phyloP scores from a whole-genome alignment of 805 yeast genomes.

The Ogataea zsoltii region DNA sequence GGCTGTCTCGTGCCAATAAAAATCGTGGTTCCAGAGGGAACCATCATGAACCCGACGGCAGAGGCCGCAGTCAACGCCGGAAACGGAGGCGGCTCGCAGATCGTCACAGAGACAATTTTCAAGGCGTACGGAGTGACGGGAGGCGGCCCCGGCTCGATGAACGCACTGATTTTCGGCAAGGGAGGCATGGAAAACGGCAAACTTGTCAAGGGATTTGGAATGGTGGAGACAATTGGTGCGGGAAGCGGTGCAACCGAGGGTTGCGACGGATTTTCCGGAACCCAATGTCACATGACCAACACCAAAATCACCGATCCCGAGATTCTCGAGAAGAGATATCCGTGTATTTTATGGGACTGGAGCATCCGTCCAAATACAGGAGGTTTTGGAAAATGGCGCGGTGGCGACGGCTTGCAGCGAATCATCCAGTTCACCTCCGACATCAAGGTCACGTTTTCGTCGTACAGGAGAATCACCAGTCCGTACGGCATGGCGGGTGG shows the following conservation, averaged over 20 bases:
- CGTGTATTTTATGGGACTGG: slow-evolving; percentile 47
- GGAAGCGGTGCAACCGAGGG: slow-evolving; percentile 52
- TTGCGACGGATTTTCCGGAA: slow-evolving; percentile 49
- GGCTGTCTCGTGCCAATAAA: slow-evolving; percentile 44
- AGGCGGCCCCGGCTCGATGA: slow-evolving; percentile 89
- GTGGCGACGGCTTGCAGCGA: slow-evolving; percentile 54
- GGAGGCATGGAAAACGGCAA: slow-evolving; percentile 46
- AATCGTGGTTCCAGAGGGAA: slow-evolving; percentile 35
- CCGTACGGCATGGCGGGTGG: slow-evolving; percentile 62
- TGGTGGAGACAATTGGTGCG: slow-evolving; percentile 55
- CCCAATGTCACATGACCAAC: slow-evolving; percentile 42
- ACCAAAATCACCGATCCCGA: slow-evolving; percentile 52
- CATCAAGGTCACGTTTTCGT: slow-evolving; percentile 44
- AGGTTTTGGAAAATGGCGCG: slow-evolving; percentile 47
- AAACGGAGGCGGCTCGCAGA: slow-evolving; percentile 79
- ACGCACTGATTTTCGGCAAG: slow-evolving; percentile 78
- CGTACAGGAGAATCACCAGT: slow-evolving; percentile 52
- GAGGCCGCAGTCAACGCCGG: slow-evolving; percentile 47
- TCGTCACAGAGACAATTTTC: slow-evolving; percentile 80
- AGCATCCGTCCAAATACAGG: slow-evolving; percentile 47
- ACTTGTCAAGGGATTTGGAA: slow-evolving; percentile 48
- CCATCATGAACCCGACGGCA: slow-evolving; percentile 41
- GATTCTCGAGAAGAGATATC: slow-evolving; percentile 51
- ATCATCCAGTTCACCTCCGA: slow-evolving; percentile 45
- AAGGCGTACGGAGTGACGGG: slow-evolving; percentile 82